phyloP scores from a whole-genome alignment of 805 yeast genomes.

The Myxozyma mucilagina region DNA sequence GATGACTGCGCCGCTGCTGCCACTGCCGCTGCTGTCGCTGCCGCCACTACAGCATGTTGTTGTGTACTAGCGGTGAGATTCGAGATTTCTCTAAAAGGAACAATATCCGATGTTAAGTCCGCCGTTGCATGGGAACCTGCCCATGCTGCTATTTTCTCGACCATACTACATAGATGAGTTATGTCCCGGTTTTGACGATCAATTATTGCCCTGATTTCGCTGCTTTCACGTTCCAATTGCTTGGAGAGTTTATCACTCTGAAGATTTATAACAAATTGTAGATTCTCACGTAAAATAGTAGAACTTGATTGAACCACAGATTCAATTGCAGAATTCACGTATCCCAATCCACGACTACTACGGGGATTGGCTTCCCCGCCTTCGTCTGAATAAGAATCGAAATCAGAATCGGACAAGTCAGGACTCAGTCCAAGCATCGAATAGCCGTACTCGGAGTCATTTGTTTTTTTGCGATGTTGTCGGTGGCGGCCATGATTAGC shows the following conservation, averaged over 20 bases:
- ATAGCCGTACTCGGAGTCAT: slow-evolving; percentile 2
- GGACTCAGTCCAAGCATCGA: slow-evolving; percentile 22
- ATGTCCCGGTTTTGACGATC: slow-evolving; percentile 20
- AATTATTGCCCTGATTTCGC: slow-evolving; percentile 15
- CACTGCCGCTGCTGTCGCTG: no score
- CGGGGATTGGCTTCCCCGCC: slow-evolving; percentile 4
- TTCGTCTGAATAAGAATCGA: slow-evolving; percentile 26
- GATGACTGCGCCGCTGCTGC: neutral
- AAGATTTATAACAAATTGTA: slow-evolving; percentile 18
- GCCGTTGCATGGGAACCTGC: slow-evolving; percentile 11
- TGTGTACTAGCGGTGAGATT: slow-evolving; percentile 3
- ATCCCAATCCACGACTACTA: neutral
- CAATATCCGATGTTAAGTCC: slow-evolving; percentile 16
- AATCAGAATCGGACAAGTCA: slow-evolving; percentile 27
- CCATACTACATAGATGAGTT: slow-evolving; percentile 8
- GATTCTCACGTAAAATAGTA: slow-evolving; percentile 15
- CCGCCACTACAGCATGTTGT: slow-evolving; percentile 1
- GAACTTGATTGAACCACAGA: slow-evolving; percentile 6
- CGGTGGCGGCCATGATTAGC: neutral
- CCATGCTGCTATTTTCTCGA: slow-evolving; percentile 22
- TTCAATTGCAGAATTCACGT: slow-evolving; percentile 4
- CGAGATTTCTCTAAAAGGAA: slow-evolving; percentile 3
- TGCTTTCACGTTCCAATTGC: slow-evolving; percentile 16
- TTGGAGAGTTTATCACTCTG: slow-evolving; percentile 19
- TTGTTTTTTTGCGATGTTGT: neutral